phyloP scores from a whole-genome alignment of 768 basidiomycete genomes.

The Suillus placidus region DNA sequence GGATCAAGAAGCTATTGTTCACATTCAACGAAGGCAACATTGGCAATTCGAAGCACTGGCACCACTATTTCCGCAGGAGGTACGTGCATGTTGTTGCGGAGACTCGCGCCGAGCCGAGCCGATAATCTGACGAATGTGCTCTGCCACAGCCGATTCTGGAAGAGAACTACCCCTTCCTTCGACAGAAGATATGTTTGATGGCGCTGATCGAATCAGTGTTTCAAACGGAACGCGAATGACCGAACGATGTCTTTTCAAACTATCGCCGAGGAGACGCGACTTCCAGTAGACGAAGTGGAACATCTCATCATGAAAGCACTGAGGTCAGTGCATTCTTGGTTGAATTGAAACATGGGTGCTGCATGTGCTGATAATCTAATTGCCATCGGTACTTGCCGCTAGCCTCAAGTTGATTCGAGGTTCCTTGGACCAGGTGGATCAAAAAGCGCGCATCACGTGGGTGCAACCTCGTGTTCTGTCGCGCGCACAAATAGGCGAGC shows the following conservation, averaged over 20 bases:
- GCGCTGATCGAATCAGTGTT: constrained; percentile 96
- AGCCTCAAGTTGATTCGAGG: constrained; percentile 93
- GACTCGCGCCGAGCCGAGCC: constrained; percentile 25
- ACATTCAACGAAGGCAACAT: constrained; percentile 98
- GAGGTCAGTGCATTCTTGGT: constrained; percentile 55
- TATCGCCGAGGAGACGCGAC: constrained; percentile 89
- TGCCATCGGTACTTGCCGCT: constrained; percentile 16
- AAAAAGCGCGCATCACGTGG: constrained; percentile 89
- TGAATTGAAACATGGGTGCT: constrained; percentile 20
- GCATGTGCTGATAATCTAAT: constrained; percentile 31
- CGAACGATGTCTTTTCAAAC: constrained; percentile 89
- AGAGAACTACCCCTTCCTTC: constrained; percentile 86
- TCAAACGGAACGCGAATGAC: constrained; percentile 81
- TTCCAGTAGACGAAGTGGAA: constrained; percentile 92
- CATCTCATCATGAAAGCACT: constrained; percentile 98
- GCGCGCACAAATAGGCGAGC: constrained; percentile 75
- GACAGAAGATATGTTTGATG: constrained; percentile 99
- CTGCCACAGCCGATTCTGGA: constrained; percentile 79
- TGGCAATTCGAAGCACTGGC: constrained; percentile 91
- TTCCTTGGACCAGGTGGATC: constrained; percentile 87
- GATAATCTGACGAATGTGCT: constrained; percentile 23
- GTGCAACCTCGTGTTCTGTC: constrained; percentile 96
- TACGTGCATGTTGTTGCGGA: constrained; percentile 41
- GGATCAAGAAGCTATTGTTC: constrained; percentile 90
- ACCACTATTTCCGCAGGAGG: constrained; percentile 87